These are phyloP conservation scores for Apiospora saccharicola DNA, from an alignment of 2,329 filamentous ascomycete species.

Conservation along the genomic window DNA sequence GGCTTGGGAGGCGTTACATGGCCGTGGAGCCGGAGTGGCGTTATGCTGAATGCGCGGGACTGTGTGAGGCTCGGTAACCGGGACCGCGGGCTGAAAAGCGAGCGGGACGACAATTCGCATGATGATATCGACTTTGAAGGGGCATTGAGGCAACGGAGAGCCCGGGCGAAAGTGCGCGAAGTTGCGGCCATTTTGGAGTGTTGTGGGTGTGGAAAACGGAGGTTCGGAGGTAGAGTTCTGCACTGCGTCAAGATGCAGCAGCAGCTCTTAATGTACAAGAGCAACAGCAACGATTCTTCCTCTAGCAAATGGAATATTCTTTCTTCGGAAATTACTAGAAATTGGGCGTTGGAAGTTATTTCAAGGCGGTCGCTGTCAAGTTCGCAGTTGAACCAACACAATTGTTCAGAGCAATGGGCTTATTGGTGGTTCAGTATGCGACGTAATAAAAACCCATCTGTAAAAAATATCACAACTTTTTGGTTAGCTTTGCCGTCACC, in stretches of 20 bases:
- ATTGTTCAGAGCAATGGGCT: constrained; percentile 2
- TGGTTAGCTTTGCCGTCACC: constrained; percentile 18
- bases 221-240: constrained; percentile 28
- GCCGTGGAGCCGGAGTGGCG: constrained; percentile 69
- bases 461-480: constrained; percentile 22
- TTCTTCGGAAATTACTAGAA: background rate
- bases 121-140: background rate
- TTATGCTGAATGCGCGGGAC: constrained; percentile 70
- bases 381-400: background rate
- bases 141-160: constrained; percentile 25
- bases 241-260: constrained; percentile 5
- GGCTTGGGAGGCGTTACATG: constrained; percentile 85
- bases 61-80: background rate
- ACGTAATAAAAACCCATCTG: constrained; percentile 13
- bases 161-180: constrained; percentile 23
- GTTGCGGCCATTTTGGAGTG: constrained; percentile 22
- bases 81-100: background rate
- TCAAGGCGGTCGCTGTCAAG: background rate
- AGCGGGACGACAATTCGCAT: background rate
- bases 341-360: background rate
- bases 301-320: background rate
- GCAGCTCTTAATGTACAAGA: background rate
- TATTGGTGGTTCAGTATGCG: constrained; percentile 12
- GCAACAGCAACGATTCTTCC: background rate
- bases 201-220: constrained; percentile 18